Percentiles rank a stretch among this genome's conserved stretches.
Evolutionary conservation across 2,329 filamentous ascomycete genomes (phyloP).

Genomic region (Trichoderma koningii): DNA sequence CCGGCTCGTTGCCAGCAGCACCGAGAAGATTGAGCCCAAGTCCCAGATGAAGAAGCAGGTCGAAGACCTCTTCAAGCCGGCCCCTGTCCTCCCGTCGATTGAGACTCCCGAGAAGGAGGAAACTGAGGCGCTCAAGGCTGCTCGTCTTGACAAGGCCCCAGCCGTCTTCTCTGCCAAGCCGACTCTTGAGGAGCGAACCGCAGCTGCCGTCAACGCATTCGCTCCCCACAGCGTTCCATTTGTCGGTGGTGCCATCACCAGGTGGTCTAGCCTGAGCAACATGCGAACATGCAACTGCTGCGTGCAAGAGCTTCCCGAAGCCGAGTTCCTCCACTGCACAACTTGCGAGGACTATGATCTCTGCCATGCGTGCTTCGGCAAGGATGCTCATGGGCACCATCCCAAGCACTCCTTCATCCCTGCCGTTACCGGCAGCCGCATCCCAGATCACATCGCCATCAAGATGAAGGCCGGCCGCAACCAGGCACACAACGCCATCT

Average conservation of each 20-base stretch:
- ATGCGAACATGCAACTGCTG: slow-evolving; percentile 72
- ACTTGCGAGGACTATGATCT: slow-evolving; percentile 89
- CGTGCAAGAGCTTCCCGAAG: slow-evolving; percentile 68
- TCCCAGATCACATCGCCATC: slow-evolving; percentile 62
- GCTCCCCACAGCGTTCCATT: slow-evolving; percentile 31
- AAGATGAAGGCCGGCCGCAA: slow-evolving; percentile 80
- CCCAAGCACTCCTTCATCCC: slow-evolving; percentile 79
- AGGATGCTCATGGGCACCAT: slow-evolving; percentile 83
- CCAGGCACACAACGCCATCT: slow-evolving; percentile 81
- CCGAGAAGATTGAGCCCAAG: slow-evolving; percentile 75
- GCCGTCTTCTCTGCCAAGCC: neutral
- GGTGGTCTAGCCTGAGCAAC: slow-evolving; percentile 32
- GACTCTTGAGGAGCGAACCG: neutral
- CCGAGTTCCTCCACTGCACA: slow-evolving; percentile 81
- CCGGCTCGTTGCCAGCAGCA: slow-evolving; percentile 79
- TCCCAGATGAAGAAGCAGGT: slow-evolving; percentile 39
- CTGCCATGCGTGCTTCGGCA: slow-evolving; percentile 78
- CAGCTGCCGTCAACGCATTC: neutral
- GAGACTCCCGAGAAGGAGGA: neutral
- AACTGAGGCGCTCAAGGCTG: slow-evolving; percentile 22
- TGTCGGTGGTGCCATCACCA: slow-evolving; percentile 30
- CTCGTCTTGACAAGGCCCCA: slow-evolving; percentile 6
- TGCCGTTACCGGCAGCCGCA: slow-evolving; percentile 62
- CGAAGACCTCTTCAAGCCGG: slow-evolving; percentile 33
- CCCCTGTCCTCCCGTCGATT: slow-evolving; percentile 27